Evolutionary conservation across 2,329 filamentous ascomycete genomes (phyloP).

Genomic region (Stachybotrys elegans): DNA sequence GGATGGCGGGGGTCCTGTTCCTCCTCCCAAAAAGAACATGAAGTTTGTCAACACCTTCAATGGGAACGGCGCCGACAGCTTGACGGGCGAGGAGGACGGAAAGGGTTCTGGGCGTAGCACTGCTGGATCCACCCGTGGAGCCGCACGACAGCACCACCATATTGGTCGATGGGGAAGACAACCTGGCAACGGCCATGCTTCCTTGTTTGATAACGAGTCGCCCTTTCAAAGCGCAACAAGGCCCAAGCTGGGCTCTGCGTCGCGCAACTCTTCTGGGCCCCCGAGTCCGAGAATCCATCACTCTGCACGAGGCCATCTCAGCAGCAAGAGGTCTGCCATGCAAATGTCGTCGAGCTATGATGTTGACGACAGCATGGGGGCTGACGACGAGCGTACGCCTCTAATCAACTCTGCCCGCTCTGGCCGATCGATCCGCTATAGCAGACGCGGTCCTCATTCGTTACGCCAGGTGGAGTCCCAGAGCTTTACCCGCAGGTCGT

Average conservation of each 20-base stretch:
- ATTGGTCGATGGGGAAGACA: constrained; percentile 69
- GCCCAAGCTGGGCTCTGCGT: constrained; percentile 53
- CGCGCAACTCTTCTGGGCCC: constrained; percentile 61
- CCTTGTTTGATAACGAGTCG: constrained; percentile 71
- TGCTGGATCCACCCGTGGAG: constrained; percentile 58
- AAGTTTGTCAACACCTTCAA: constrained; percentile 85
- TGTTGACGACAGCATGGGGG: constrained; percentile 71
- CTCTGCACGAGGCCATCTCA: constrained; percentile 23
- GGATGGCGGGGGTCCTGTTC: constrained; percentile 46
- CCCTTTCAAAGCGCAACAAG: constrained; percentile 64
- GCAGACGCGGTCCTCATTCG: constrained; percentile 49
- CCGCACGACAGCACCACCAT: constrained; percentile 69
- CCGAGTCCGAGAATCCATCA: constrained; percentile 61
- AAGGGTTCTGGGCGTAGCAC: constrained; percentile 57
- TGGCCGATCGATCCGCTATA: constrained; percentile 45
- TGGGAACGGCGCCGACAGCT: constrained; percentile 47
- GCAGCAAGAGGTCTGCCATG: constrained; percentile 46
- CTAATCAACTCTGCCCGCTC: constrained; percentile 62
- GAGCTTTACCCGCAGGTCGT: constrained; percentile 56
- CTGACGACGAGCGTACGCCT: constrained; percentile 84
- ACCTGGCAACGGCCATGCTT: constrained; percentile 61
- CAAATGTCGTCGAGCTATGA: constrained; percentile 66
- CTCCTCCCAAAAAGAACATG: constrained; percentile 75
- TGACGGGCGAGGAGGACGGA: constrained; percentile 60
- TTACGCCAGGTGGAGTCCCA: constrained; percentile 70